Evolutionary conservation across 352 stramenopile genomes (phyloP), one percentile per base, ranked within the genome.

Genomic region (Pythium insidiosum): DNA sequence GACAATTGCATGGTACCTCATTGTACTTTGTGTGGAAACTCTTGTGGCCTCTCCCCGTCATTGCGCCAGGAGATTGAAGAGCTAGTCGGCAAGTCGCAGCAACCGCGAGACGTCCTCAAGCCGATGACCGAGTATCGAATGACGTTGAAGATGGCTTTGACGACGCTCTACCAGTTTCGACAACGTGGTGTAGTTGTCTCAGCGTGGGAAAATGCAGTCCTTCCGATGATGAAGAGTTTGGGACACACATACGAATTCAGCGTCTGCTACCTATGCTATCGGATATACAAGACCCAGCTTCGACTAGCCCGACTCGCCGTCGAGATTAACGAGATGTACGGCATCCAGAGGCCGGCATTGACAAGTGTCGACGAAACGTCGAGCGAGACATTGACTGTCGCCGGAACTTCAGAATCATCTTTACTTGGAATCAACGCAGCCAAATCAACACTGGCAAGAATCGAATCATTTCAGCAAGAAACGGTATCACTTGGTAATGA

Each of bases 71-170:
- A 89, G 7, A 18, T 87, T 1, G 22, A 69, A 0, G 38, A 47
- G 10, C 51, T 85, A 12, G 19, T 76, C 4, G 61, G 40, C 6
- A 4, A 47, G 22, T 33, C 31, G 4, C 18, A 38, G 28, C 37
- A 28, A 53, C 41, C 46, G n/a, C 13, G 43, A 61, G 53, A 68
- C 11, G 29, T 81, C 19, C 47, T 70, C 19, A 53, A 61, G 11
- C 53, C 56, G 19, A 28, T 74, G 12, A 49, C 66, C 0, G 68
- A 78, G 41, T 88, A 84, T 36, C 60, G 73, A 20, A 86, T 92
- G 77, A 90, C 74, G 7, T 46, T 86, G 37, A 88, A 84, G 6
- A 92, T 90, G 77, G 75, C 68, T 1, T 43, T 75, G 4, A 64
- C 84, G 3, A 88, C 76, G 19, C 67, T 92, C 5, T 84, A 71